Base-by-base conservation (phyloP, 2,329 filamentous ascomycete species). In the Massarina eburnea region DNA sequence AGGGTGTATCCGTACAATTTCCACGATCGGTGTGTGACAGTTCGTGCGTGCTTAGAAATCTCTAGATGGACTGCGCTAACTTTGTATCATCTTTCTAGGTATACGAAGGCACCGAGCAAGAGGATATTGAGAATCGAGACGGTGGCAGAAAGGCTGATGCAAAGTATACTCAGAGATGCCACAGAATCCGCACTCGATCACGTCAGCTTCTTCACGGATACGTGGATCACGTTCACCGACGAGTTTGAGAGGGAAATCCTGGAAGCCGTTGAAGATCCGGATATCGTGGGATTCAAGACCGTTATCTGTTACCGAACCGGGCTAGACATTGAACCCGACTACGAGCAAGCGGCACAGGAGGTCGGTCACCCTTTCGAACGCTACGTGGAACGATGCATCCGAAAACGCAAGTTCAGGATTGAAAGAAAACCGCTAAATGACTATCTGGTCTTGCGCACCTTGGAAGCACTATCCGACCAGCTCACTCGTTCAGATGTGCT, bases 281-380 rank as follows among this genome's bases (percentile, higher is more conserved):
- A 84, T 15, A 84, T 95, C 2, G 88, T 82, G 1, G 89, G 81
- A 2, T 95, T 95, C 78, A 94, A 95, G 68, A 88, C 84, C 1
- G 83, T 91, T 39, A 82, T 95, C 44, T 92, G 89, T 70, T 94
- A 94, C 65, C 80, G 89, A 12, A 88, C 84, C 0, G 89, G 89
- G 0, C 74, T 92, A 14, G 71, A 79, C n/a, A 62, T 76, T 7
- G 71, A 78, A 42, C 65, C 76, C 1, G 72, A 75, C 1, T 73
- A 73, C 9, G 62, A 71, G 19, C 71, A 70, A 2, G 62, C 62
- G 36, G 61, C 67, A 4, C 51, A 57, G 39, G 61, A 61, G 12
- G 64, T 71, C 1, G 66, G 61, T 2, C 52, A 62, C 33, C 62
- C 66, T 3, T 76, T 76, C 41, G 64, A 70, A 40, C 64, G 69